Conservation (phyloP, 2,329 filamentous ascomycete species). For the Fusarium sp. region DNA sequence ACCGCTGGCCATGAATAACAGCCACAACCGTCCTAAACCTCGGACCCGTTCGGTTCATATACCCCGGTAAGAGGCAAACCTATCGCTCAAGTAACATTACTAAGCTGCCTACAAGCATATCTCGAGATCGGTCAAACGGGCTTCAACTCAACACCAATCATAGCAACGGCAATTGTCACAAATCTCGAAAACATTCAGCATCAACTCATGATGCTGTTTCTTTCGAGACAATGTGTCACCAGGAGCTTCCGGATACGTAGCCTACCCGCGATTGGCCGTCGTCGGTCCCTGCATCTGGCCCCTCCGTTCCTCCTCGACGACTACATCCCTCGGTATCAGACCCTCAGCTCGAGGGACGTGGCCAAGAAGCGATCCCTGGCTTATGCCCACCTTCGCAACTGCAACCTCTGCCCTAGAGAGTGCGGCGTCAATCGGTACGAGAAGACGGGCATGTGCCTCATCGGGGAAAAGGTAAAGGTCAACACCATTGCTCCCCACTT, state of each 20-base stretch:
- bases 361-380: conserved; percentile 79
- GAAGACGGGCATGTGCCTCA: conserved; percentile 81
- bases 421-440: conserved; percentile 87
- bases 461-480: conserved; percentile 81
- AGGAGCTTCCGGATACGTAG: not conserved
- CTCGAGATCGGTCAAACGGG: not conserved
- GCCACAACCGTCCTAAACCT: not conserved
- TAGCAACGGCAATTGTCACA: conserved; percentile 36
- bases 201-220: conserved; percentile 29
- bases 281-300: conserved; percentile 62
- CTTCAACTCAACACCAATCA: conserved; percentile 41
- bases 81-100: conserved; percentile 7
- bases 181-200: conserved; percentile 21
- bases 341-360: conserved; percentile 74
- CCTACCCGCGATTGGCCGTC: not conserved
- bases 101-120: conserved; percentile 17
- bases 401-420: conserved; percentile 82
- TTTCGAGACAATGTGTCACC: conserved; percentile 15
- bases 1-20: not conserved
- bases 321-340: conserved; percentile 79
- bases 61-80: not conserved
- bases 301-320: conserved; percentile 78
- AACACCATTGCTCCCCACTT: conserved; percentile 90
- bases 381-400: conserved; percentile 80
- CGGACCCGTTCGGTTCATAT: not conserved